phyloP scores from a whole-genome alignment of 2,329 filamentous ascomycete genomes.

The Colletotrichum sp. region DNA sequence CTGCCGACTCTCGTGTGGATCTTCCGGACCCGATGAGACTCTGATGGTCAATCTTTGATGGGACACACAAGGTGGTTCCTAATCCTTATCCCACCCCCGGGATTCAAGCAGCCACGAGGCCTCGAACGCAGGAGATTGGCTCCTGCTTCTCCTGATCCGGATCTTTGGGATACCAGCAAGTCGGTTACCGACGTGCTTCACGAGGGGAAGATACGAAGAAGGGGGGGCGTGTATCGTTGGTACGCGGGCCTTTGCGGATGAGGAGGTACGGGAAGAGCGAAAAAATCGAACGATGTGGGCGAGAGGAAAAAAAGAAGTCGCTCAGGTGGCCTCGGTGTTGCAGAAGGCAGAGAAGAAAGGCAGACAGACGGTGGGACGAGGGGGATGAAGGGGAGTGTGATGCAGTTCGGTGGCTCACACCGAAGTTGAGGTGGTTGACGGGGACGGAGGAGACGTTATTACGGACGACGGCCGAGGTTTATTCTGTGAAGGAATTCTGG shows the following conservation, averaged over 20 bases:
- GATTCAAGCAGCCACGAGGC: not conserved
- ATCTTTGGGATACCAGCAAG: slow-evolving; percentile 1
- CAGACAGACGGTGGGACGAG: slow-evolving; percentile 2
- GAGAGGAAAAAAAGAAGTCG: not conserved
- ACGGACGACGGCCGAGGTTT: slow-evolving; percentile 15
- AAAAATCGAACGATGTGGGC: slow-evolving; percentile 15
- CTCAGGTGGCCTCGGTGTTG: slow-evolving; percentile 4
- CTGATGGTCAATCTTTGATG: not conserved
- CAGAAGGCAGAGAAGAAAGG: not conserved
- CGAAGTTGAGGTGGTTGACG: slow-evolving; percentile 13
- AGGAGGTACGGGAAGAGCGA: not conserved
- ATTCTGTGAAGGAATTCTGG: slow-evolving; percentile 5
- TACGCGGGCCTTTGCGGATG: slow-evolving; percentile 6
- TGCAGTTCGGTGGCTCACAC: slow-evolving; percentile 22
- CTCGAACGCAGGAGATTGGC: not conserved
- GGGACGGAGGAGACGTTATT: slow-evolving; percentile 5
- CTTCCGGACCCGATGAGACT: not conserved
- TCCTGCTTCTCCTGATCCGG: not conserved
- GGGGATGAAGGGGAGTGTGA: not conserved
- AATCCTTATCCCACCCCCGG: not conserved
- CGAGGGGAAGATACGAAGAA: not conserved
- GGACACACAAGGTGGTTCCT: not conserved
- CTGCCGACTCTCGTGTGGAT: not conserved
- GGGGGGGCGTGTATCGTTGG: not conserved
- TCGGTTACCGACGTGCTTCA: not conserved